A percentile compares a stretch with the other conserved stretches of the same genome.
Evolutionary conservation across 2,329 filamentous ascomycete genomes (phyloP).

Genomic region (Fusarium sp.): DNA sequence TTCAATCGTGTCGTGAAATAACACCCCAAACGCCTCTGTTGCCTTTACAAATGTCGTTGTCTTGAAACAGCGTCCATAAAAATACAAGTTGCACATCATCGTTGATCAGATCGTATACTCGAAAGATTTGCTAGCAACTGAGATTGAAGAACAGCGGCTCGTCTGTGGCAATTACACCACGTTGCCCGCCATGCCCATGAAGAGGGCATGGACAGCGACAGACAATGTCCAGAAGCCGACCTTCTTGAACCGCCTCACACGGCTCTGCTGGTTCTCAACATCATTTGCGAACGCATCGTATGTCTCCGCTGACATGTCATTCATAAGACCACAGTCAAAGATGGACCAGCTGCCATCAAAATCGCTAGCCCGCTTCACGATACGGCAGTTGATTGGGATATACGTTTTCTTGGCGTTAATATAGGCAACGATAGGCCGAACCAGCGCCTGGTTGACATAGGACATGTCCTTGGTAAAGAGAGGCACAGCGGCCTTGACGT

Average conservation of each 20-base stretch:
- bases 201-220: slow-evolving; percentile 89
- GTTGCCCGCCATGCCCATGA: slow-evolving; percentile 93
- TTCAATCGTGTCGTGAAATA: slow-evolving; percentile 1
- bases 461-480: slow-evolving; percentile 92
- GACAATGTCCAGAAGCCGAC: slow-evolving; percentile 97
- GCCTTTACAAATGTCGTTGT: slow-evolving; percentile 27
- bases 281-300: slow-evolving; percentile 94
- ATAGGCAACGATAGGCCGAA: slow-evolving; percentile 96
- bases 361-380: slow-evolving; percentile 88
- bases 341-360: slow-evolving; percentile 97
- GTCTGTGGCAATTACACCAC: slow-evolving; percentile 56
- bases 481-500: slow-evolving; percentile 91
- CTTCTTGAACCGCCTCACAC: slow-evolving; percentile 89
- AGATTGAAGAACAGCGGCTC: slow-evolving; percentile 16
- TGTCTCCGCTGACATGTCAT: slow-evolving; percentile 91
- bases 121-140: not conserved
- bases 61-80: slow-evolving; percentile 7
- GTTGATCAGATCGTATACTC: slow-evolving; percentile 11
- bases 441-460: slow-evolving; percentile 95
- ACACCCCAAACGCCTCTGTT: slow-evolving; percentile 35
- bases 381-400: slow-evolving; percentile 93
- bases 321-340: slow-evolving; percentile 93
- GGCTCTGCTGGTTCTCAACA: slow-evolving; percentile 88
- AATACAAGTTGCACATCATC: slow-evolving; percentile 31
- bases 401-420: slow-evolving; percentile 96